phyloP scores from a whole-genome alignment of 108 stramenopile genomes.

The Discostella stelligeroides region DNA sequence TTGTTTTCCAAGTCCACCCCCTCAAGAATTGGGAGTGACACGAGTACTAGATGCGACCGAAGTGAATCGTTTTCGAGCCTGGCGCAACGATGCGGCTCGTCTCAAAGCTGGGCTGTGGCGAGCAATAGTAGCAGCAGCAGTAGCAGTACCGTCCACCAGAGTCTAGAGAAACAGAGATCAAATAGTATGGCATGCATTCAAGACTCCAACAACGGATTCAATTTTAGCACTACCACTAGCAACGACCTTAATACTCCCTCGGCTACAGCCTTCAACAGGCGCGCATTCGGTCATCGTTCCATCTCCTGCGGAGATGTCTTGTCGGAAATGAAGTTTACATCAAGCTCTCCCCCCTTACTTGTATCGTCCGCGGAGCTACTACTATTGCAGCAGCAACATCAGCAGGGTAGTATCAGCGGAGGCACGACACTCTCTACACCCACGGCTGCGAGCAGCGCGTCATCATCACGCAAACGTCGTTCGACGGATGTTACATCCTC shows the following conservation, averaged over 20 bases:
- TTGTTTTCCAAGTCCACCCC: too few species aligned
- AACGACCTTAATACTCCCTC: neutral
- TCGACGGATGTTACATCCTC: neutral
- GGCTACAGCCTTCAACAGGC: neutral
- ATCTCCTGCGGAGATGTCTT: neutral
- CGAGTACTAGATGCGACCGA: neutral
- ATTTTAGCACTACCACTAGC: too few species aligned
- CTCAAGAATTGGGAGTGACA: neutral
- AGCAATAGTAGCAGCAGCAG: neutral
- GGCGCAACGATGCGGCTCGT: neutral
- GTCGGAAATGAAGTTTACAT: neutral
- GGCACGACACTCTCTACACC: neutral
- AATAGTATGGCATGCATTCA: neutral
- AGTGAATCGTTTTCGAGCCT: neutral
- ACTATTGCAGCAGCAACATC: too few species aligned
- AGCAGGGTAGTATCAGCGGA: neutral
- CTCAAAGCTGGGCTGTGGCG: neutral
- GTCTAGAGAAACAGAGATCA: too few species aligned
- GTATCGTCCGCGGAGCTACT: neutral
- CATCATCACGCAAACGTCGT: neutral
- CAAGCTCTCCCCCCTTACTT: neutral
- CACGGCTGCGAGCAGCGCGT: neutral
- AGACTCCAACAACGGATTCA: neutral
- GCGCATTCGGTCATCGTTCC: neutral
- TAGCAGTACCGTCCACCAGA: too few species aligned